Conservation (phyloP, 164 flowering plant species). For the Houttuynia cordata region DNA sequence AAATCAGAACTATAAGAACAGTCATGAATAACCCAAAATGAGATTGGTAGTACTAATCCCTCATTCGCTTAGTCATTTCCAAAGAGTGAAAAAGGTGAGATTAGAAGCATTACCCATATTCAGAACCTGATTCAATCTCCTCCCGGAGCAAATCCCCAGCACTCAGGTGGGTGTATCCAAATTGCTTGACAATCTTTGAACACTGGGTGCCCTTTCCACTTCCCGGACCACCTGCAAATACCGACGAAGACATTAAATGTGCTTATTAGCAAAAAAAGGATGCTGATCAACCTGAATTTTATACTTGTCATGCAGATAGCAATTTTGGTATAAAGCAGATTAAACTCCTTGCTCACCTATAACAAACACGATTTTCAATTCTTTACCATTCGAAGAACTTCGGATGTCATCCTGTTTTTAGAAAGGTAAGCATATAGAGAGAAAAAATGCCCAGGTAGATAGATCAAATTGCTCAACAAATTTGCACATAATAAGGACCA, state of each 20-base stretch:
- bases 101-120: slow-evolving; percentile 53
- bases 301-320: neutral
- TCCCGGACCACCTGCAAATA: slow-evolving; percentile 82
- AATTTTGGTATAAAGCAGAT: neutral
- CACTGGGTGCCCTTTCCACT: slow-evolving; percentile 98
- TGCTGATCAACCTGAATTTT: too few relatives aligned
- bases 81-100: neutral
- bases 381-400: neutral
- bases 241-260: too few relatives aligned
- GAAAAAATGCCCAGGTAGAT: too few relatives aligned
- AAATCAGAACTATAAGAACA: neutral
- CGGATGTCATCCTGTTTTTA: neutral
- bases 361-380: neutral
- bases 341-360: neutral
- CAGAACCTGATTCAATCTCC: slow-evolving; percentile 91
- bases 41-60: too few relatives aligned
- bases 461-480: too few relatives aligned
- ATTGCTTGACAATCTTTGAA: slow-evolving; percentile 67
- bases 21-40: neutral
- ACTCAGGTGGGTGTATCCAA: slow-evolving; percentile 94
- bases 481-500: neutral
- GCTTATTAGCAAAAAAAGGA: too few relatives aligned
- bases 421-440: neutral
- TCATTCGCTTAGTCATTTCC: neutral
- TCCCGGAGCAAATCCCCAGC: slow-evolving; percentile 96